Evolutionary conservation across 495 filamentous ascomycete genomes (phyloP).

Genomic region (Penicillium canescens): DNA sequence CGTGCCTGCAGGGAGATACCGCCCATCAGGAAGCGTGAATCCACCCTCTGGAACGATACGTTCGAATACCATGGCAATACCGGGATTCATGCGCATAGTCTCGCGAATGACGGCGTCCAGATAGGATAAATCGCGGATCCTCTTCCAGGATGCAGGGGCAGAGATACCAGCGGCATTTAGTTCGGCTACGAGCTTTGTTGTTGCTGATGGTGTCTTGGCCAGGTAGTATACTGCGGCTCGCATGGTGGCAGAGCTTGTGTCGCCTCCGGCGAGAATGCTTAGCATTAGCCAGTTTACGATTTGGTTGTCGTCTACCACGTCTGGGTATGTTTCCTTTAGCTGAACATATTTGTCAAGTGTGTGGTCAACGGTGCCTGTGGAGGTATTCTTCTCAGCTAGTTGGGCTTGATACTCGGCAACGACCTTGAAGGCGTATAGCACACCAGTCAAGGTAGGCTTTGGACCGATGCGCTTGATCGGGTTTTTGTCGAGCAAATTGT

Average conservation of each 20-base stretch:
- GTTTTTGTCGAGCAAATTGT: slow-evolving; percentile 49
- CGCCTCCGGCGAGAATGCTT: slow-evolving; percentile 25
- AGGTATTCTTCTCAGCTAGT: slow-evolving; percentile 10
- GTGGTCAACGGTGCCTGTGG: slow-evolving; percentile 14
- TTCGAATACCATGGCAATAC: slow-evolving; percentile 62
- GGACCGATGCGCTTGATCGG: slow-evolving; percentile 33
- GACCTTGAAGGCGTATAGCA: slow-evolving; percentile 24
- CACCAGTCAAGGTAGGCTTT: slow-evolving; percentile 23
- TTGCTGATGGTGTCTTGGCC: slow-evolving; percentile 12
- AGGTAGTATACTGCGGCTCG: slow-evolving; percentile 27
- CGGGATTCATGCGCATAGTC: slow-evolving; percentile 64
- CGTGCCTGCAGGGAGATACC: slow-evolving; percentile 52
- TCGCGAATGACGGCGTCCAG: slow-evolving; percentile 32
- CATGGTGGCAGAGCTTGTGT: slow-evolving; percentile 27
- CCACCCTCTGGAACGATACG: slow-evolving; percentile 62
- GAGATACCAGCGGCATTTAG: slow-evolving; percentile 13
- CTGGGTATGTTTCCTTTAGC: slow-evolving; percentile 17
- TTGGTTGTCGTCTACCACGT: slow-evolving; percentile 23
- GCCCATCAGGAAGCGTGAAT: slow-evolving; percentile 47
- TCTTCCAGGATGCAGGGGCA: slow-evolving; percentile 12
- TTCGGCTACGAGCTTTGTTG: slow-evolving; percentile 15
- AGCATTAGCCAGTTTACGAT: slow-evolving; percentile 29
- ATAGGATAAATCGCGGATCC: slow-evolving; percentile 22
- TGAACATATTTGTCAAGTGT: slow-evolving; percentile 25
- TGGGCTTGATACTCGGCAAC: slow-evolving; percentile 22